These are phyloP conservation scores for Boletus huronensis DNA, from an alignment of 768 basidiomycete species.

Conservation along the genomic window DNA sequence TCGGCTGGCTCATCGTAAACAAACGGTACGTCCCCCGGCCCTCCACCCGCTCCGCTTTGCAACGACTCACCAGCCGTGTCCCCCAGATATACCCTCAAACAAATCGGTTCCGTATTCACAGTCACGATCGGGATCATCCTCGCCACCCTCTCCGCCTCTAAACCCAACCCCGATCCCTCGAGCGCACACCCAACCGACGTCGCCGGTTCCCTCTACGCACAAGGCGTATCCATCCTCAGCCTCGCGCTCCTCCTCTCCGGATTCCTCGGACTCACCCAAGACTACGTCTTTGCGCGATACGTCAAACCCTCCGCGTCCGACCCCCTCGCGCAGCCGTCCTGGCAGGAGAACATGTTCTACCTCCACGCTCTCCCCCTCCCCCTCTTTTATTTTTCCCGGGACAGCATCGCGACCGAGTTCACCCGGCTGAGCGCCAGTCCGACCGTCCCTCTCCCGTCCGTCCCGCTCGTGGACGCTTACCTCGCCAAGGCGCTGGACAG, in stretches of 20 bases:
- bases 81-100: constrained; percentile 57
- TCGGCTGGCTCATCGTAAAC: constrained; percentile 65
- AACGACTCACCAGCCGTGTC: constrained; percentile 2
- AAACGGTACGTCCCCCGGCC: constrained; percentile 48
- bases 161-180: constrained; percentile 20
- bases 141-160: constrained; percentile 76
- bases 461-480: constrained; percentile 4
- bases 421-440: constrained; percentile 11
- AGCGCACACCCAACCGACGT: not conserved
- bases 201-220: constrained; percentile 44
- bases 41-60: constrained; percentile 2
- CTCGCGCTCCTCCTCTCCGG: constrained; percentile 79
- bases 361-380: constrained; percentile 78
- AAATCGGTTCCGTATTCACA: constrained; percentile 72
- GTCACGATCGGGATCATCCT: constrained; percentile 77
- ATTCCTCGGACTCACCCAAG: constrained; percentile 80
- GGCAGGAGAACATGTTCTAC: constrained; percentile 94
- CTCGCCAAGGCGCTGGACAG: not conserved
- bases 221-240: constrained; percentile 70
- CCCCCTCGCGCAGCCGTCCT: constrained; percentile 37
- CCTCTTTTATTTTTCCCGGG: constrained; percentile 62
- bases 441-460: constrained; percentile 6
- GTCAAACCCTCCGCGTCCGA: constrained; percentile 26
- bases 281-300: constrained; percentile 64
- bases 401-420: constrained; percentile 40